These are phyloP conservation scores for Rhododendron griersonianum DNA, from an alignment of 148 eudicot species.

Conservation along the genomic window DNA sequence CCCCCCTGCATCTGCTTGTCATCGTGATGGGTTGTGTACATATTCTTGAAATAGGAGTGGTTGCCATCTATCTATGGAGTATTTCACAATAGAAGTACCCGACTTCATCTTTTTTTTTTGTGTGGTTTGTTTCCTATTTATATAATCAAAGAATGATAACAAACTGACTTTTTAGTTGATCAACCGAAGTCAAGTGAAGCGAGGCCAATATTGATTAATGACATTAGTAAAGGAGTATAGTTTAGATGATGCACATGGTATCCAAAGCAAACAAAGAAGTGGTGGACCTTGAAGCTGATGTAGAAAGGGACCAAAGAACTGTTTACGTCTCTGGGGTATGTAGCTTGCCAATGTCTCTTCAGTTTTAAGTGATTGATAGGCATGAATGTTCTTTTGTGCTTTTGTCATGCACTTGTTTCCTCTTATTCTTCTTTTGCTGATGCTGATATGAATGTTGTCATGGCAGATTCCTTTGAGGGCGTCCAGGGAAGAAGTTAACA, in stretches of 20 bases:
- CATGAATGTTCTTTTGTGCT: background rate
- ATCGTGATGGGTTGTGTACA: no score
- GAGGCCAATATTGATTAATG: no score
- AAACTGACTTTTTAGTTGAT: no score
- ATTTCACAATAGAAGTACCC: no score
- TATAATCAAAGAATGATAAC: no score
- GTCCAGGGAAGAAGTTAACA: background rate
- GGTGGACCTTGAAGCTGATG: background rate
- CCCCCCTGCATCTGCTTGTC: background rate
- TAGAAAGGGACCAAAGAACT: background rate
- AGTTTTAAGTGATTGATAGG: background rate
- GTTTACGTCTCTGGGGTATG: background rate
- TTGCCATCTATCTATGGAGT: no score
- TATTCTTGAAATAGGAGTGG: no score
- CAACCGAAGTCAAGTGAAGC: no score
- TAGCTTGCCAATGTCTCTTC: background rate
- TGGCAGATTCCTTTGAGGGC: background rate
- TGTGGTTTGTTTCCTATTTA: no score
- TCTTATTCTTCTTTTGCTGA: background rate
- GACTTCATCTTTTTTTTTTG: no score
- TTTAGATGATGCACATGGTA: no score
- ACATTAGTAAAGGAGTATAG: no score
- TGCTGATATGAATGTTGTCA: background rate
- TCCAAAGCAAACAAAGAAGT: background rate
- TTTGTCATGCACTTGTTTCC: background rate